Conservation (phyloP, 257 asterid genomes). For the Solanum rostratum region DNA sequence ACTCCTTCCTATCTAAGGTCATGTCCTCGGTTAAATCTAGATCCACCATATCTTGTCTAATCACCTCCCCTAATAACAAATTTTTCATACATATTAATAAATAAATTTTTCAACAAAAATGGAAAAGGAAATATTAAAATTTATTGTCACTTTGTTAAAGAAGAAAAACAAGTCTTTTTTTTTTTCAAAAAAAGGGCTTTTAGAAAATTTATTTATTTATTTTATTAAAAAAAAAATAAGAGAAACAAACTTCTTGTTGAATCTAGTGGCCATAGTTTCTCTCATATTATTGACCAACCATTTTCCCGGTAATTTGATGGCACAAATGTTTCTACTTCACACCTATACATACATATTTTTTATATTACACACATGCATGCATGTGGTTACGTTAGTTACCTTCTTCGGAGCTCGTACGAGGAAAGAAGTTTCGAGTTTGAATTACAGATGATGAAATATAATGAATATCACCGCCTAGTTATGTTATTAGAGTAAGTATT, state of each 20-base stretch:
- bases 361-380: neutral
- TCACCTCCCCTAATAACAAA: too few species aligned
- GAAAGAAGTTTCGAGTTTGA: neutral
- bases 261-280: neutral
- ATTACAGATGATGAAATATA: neutral
- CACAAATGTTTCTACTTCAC: neutral
- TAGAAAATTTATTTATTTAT: neutral
- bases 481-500: neutral
- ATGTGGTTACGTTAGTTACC: neutral
- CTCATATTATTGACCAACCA: neutral
- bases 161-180: neutral
- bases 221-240: neutral
- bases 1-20: too few species aligned
- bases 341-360: neutral
- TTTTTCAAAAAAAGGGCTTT: neutral
- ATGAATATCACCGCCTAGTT: neutral
- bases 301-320: neutral
- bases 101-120: too few species aligned
- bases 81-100: neutral
- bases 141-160: neutral
- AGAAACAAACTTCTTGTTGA: neutral
- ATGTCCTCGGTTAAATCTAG: too few species aligned
- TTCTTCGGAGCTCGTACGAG: neutral
- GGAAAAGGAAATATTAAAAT: neutral
- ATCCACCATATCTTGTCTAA: too few species aligned